These are phyloP conservation scores for Alternaria sp. DNA, from an alignment of 2,329 filamentous ascomycete species.

Conservation along the genomic window DNA sequence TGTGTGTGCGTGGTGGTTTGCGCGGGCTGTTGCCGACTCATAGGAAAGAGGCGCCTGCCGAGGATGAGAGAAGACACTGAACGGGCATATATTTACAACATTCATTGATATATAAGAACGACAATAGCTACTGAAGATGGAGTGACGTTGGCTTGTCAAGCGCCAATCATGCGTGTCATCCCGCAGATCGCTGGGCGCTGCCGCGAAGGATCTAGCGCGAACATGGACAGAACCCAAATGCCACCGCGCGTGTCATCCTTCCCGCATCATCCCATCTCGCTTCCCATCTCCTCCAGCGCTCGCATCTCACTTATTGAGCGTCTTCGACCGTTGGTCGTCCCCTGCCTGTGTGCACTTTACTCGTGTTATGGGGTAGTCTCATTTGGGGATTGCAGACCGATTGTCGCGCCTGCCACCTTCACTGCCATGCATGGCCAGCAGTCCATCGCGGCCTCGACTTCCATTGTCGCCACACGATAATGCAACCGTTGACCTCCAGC, in stretches of 20 bases:
- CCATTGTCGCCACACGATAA: not conserved
- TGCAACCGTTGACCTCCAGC: not conserved
- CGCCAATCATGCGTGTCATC: not conserved
- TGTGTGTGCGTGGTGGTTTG: not conserved
- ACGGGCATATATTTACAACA: not conserved
- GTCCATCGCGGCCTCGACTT: not conserved
- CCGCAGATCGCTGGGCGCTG: not conserved
- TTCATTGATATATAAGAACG: not conserved
- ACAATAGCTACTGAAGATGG: not conserved
- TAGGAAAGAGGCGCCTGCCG: fast-evolving
- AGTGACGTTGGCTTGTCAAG: not conserved
- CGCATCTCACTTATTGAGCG: not conserved
- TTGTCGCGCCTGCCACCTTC: not conserved
- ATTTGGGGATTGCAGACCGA: not conserved
- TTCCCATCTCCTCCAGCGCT: not conserved
- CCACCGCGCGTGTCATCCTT: not conserved
- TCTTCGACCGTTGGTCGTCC: no score
- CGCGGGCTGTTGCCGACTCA: not conserved
- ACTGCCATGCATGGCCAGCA: not conserved
- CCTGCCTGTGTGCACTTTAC: fast-evolving
- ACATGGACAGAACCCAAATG: not conserved
- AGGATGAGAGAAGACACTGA: not conserved
- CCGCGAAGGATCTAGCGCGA: constrained; percentile 1
- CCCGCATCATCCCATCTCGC: not conserved
- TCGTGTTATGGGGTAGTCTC: not conserved